These are phyloP conservation scores for Akanthomyces uredinophilus DNA, from an alignment of 2,329 filamentous ascomycete genomes.

Conservation along the genomic window DNA sequence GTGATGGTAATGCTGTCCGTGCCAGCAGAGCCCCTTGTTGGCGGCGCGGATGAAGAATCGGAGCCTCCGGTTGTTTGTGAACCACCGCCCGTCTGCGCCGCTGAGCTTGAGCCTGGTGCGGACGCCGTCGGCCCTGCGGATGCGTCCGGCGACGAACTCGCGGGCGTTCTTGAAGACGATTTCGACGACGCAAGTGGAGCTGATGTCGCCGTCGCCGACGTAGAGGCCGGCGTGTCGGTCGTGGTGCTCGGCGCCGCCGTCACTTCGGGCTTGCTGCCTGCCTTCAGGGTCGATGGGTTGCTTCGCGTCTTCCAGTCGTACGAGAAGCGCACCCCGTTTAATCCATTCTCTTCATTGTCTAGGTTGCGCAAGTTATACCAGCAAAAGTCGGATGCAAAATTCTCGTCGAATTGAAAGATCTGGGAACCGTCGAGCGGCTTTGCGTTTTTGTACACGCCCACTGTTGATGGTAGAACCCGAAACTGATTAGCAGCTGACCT, in stretches of 20 bases:
- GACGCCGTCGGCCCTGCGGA: not conserved
- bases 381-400: not conserved
- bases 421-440: not conserved
- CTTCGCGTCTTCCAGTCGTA: not conserved
- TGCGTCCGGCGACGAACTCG: not conserved
- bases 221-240: not conserved
- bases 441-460: not conserved
- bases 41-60: not conserved
- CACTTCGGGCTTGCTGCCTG: not conserved
- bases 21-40: not conserved
- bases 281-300: not conserved
- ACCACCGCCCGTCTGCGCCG: not conserved
- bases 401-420: not conserved
- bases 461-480: not conserved
- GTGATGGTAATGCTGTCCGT: not conserved
- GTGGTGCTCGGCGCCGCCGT: not conserved
- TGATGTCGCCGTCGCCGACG: not conserved
- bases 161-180: not conserved
- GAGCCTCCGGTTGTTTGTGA: not conserved
- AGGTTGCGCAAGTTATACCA: slow-evolving; percentile 1
- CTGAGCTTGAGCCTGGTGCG: not conserved
- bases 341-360: not conserved
- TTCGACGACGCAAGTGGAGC: not conserved
- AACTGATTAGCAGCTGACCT: no score
- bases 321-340: not conserved